Percentiles rank a stretch among this genome's conserved stretches.
Evolutionary conservation across 331 rosid genomes (phyloP).

Genomic region (Malus hybrid): DNA sequence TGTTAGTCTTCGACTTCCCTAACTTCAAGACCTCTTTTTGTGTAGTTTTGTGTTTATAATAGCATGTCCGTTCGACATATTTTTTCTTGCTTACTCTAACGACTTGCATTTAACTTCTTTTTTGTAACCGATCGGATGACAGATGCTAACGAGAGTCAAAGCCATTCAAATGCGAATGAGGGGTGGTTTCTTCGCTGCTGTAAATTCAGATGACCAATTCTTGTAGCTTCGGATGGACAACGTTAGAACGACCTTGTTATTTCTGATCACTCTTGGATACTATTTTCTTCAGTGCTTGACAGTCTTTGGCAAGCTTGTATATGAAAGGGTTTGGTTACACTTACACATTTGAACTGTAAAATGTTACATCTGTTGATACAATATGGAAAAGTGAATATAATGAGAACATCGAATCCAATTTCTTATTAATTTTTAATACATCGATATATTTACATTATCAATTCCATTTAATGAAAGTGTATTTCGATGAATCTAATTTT

Average conservation of each 20-base stretch:
- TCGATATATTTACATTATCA: too few species aligned
- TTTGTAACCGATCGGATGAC: neutral
- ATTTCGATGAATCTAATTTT: too few species aligned
- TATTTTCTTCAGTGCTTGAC: neutral
- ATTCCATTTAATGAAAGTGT: too few species aligned
- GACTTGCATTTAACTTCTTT: neutral
- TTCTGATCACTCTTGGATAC: neutral
- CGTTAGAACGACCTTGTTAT: neutral
- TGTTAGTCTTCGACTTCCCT: too few species aligned
- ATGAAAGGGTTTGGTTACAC: neutral
- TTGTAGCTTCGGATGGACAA: neutral
- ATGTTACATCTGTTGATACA: neutral
- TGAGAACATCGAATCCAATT: neutral
- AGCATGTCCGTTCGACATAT: neutral
- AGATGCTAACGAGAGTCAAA: neutral
- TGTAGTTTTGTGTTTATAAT: too few species aligned
- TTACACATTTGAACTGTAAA: neutral
- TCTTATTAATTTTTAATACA: neutral
- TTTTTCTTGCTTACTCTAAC: neutral
- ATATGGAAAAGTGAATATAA: neutral
- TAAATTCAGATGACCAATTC: neutral
- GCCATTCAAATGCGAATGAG: neutral
- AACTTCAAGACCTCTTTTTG: too few species aligned
- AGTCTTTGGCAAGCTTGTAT: conserved; percentile 1
- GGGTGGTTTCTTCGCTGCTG: conserved; percentile 1